Base-by-base conservation (phyloP, 2,329 filamentous ascomycete genomes). In the Trichoderma sp. region DNA sequence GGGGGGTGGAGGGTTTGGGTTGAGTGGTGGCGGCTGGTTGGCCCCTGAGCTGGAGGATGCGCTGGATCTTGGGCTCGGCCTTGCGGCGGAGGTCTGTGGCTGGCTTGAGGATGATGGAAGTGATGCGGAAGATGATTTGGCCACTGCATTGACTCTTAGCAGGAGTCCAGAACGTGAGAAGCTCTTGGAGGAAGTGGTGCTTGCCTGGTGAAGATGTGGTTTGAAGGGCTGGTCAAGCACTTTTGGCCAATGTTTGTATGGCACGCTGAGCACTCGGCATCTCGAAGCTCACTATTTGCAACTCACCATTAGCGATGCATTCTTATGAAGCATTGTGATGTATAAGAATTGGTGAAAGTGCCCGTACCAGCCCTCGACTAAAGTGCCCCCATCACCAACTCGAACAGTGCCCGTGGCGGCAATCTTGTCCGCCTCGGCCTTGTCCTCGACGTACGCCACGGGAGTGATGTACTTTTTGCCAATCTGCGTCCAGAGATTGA, bases 401-500 rank as follows among this genome's bases (percentile, higher is more conserved):
- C 75, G 67, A 7, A 73, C 41, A 5, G 67, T 45, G 15, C 76
- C 76, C 1, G 71, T 68, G 10, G 62, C 47, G 15, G 47, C 7
- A 15, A 66, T 64, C 41, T 54, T 63, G 17, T 64, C 52, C 4
- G 64, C 41, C 2, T 56, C 50, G 17, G 15, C 21, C 12, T 45
- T 62, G 15, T 67, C 65, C 47, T 70, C 63, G 3, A 69, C 68
- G 3, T 72, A 66, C 5, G 76, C 65, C 12, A 76, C 69, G 5
- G 78, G 78, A n/a, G 75, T 78, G 60, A 78, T 74, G 65, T 79
- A 78, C 24, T 72, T 74, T 54, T 77, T 78, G 48, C 76, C 78
- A 39, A 81, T 74, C 66, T 79, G 74, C 2, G 69, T 75, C 79
- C 79, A 81, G 7, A 75, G 48, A 45, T 81, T 80, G 63, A 70